Evolutionary conservation across 2,329 filamentous ascomycete genomes (phyloP).

Genomic region (Epichloe baconii): DNA sequence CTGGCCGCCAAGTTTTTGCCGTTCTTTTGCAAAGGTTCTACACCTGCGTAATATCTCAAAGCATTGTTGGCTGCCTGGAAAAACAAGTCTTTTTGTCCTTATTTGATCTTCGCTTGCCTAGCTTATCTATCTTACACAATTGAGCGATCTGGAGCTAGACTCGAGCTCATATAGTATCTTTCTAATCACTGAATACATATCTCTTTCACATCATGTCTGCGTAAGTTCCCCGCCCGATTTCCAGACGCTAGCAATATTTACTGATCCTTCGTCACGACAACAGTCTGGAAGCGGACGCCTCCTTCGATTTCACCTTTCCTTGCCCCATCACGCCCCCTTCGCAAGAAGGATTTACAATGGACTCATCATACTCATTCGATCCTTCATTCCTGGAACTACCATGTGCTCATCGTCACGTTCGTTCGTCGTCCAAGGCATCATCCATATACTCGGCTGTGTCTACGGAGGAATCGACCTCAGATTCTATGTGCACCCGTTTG

Average conservation of each 20-base stretch:
- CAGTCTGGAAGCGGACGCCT: slow-evolving; percentile 49
- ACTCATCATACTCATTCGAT: slow-evolving; percentile 37
- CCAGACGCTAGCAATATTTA: background rate
- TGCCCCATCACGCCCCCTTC: slow-evolving; percentile 17
- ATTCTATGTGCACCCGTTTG: slow-evolving; percentile 53
- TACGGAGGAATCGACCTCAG: slow-evolving; percentile 38
- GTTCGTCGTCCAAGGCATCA: slow-evolving; percentile 51
- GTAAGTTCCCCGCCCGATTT: background rate
- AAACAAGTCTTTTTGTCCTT: background rate
- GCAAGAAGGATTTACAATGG: slow-evolving; percentile 11
- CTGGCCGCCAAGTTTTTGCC: background rate
- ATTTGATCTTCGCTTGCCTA: background rate
- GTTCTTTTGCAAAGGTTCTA: background rate
- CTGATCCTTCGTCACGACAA: slow-evolving; percentile 2
- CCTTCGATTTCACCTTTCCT: slow-evolving; percentile 48
- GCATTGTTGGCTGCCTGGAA: background rate
- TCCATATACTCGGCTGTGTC: slow-evolving; percentile 52
- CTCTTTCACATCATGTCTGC: slow-evolving; percentile 4
- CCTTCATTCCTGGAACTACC: slow-evolving; percentile 42
- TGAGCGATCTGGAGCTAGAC: slow-evolving; percentile 10
- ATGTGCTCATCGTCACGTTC: slow-evolving; percentile 41
- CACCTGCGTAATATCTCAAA: background rate
- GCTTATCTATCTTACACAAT: background rate
- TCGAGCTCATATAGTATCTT: slow-evolving; percentile 4
- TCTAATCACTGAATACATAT: background rate